Base-by-base conservation (phyloP, 805 yeast genomes). In the Ogataea populi-albae region DNA sequence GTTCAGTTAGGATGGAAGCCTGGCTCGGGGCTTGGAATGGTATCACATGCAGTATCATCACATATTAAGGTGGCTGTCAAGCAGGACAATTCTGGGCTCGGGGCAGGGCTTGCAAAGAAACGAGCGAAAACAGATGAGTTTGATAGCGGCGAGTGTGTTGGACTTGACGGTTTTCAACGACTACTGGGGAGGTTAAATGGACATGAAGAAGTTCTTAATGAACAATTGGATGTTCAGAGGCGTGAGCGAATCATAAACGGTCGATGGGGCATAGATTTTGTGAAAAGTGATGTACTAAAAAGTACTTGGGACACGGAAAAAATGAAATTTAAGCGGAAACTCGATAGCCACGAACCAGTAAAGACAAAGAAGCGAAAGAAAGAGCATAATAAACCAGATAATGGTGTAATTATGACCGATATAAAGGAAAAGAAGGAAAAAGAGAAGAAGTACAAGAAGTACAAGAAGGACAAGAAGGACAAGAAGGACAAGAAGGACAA, bases 121-220 rank as follows among this genome's bases (percentile, higher is more conserved):
- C 61, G 63, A 36, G 50, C 67, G 26, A 74, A 75, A 47, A 73
- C 66, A 28, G 93, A 81, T 47, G 86, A 77, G 45, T 78, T 81
- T 49, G 87, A 81, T 49, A 74, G 78, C 45, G 95, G 86, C 39
- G 95, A 86, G 46, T 80, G 91, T 47, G 84, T 88, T 8, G 96
- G 97, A 3, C 69, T 91, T 26, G 98, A 93, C 59, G 95, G 83
- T 3, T 91, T 93, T 57, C 98, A 91, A 65, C 73, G 94, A 49
- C 75, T 91, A 30, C 66, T 91, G 43, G 97, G 97, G 8, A 75
- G 88, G 55, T 70, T 91, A 43, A 91, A 91, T 57, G 97, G 97
- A 30, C 83, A 79, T 48, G 91, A 82, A 52, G 83, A 77, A 22
- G 73, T 70, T 38, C 73, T 84, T 17, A 65, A 66, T 38, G 65